Conservation (phyloP, 345 rosid genomes). For the Hirschfeldia incana region DNA sequence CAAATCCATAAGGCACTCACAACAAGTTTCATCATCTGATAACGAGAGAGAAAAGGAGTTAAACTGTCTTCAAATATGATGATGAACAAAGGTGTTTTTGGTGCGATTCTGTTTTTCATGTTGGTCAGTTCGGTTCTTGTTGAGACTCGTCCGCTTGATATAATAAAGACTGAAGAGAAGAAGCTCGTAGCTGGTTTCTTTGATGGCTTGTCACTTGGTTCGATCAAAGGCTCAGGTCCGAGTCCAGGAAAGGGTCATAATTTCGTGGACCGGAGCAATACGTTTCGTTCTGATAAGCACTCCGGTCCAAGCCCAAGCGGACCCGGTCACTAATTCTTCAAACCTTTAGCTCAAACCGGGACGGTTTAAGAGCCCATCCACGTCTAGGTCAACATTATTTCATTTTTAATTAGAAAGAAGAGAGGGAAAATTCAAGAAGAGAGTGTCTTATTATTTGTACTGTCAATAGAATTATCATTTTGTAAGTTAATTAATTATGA, state of each 20-base stretch:
- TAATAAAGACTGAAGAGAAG: constrained; percentile 16
- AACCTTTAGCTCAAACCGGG: constrained; percentile 4
- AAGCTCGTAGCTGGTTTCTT: constrained; percentile 37
- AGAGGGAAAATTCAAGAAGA: background rate
- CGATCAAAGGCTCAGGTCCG: constrained; percentile 50
- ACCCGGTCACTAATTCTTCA: constrained; percentile 37
- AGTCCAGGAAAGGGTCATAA: constrained; percentile 56
- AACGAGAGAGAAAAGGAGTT: background rate
- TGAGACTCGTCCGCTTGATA: constrained; percentile 44
- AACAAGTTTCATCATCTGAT: background rate
- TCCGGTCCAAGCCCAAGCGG: constrained; percentile 49
- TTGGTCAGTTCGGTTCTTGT: constrained; percentile 30
- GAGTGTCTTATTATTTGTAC: background rate
- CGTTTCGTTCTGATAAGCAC: constrained; percentile 39
- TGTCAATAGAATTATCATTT: background rate
- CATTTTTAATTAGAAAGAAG: background rate
- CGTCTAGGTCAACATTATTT: background rate
- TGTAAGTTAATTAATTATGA: background rate
- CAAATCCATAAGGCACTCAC: constrained; percentile 6
- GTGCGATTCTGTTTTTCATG: constrained; percentile 30
- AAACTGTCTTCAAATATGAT: constrained; percentile 13
- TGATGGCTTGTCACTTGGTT: constrained; percentile 47
- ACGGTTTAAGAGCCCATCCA: background rate
- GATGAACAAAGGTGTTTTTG: constrained; percentile 33
- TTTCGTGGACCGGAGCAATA: constrained; percentile 16